A percentile compares a stretch with the other conserved stretches of the same genome.
Conservation (phyloP, 441 rosid species). For the Bruguiera hainesii region DNA sequence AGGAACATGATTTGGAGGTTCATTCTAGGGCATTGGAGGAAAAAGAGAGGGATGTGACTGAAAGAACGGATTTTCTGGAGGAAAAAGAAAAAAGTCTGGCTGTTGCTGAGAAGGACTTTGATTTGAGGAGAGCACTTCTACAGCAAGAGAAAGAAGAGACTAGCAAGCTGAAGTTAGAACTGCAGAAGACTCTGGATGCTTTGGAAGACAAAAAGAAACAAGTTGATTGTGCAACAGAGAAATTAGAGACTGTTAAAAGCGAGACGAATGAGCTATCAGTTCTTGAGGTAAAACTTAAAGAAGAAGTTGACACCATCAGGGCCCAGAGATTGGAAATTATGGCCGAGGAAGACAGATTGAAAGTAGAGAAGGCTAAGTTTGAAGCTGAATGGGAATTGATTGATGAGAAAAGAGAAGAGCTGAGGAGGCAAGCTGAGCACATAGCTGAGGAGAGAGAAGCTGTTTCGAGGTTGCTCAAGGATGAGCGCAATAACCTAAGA, state of each 20-base stretch:
- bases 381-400: conserved; percentile 96
- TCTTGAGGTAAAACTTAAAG: conserved; percentile 80
- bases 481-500: conserved; percentile 72
- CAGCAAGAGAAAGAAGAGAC: conserved; percentile 62
- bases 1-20: conserved; percentile 78
- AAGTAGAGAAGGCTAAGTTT: conserved; percentile 77
- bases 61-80: conserved; percentile 44
- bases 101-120: conserved; percentile 48
- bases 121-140: conserved; percentile 35
- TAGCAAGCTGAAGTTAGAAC: conserved; percentile 48
- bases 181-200: conserved; percentile 51
- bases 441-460: conserved; percentile 60
- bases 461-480: conserved; percentile 64
- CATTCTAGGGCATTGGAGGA: conserved; percentile 51
- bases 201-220: conserved; percentile 67
- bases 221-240: conserved; percentile 60
- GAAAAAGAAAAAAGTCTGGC: conserved; percentile 55
- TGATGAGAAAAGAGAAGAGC: conserved; percentile 87
- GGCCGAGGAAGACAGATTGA: conserved; percentile 74
- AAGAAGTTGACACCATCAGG: conserved; percentile 82
- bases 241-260: conserved; percentile 65
- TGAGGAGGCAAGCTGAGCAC: conserved; percentile 54
- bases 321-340: conserved; percentile 68
- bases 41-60: conserved; percentile 68
- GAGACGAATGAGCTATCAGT: conserved; percentile 63